Percentiles rank a stretch among this genome's conserved stretches.
Conservation (phyloP, 306 rosid species). For the Ziziphus jujuba region DNA sequence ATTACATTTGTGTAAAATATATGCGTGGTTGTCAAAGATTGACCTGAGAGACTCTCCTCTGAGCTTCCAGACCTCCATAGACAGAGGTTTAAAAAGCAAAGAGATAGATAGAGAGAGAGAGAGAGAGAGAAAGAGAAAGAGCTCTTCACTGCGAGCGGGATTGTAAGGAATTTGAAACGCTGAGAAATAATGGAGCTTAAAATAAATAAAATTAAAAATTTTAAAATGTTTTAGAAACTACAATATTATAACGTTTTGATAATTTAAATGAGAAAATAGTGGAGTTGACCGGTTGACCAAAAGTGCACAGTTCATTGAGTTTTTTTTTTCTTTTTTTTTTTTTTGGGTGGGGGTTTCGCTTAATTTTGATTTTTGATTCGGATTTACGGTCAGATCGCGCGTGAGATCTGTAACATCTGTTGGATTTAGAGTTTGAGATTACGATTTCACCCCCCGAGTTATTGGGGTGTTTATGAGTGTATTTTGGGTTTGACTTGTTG, state of each 20-base stretch:
- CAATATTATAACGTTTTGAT: background rate
- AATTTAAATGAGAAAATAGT: background rate
- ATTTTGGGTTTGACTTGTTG: background rate
- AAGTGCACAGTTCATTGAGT: constrained; percentile 1
- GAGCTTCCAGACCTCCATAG: constrained; percentile 38
- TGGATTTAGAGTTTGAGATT: background rate
- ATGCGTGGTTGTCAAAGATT: constrained; percentile 5
- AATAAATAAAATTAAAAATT: background rate
- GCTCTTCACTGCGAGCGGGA: constrained; percentile 25
- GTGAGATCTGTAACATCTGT: constrained; percentile 2
- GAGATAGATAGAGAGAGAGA: background rate
- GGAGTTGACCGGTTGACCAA: constrained; percentile 20
- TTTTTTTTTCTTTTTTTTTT: background rate
- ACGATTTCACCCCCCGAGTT: background rate
- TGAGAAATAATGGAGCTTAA: background rate
- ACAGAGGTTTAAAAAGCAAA: background rate
- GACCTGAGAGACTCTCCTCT: constrained; percentile 58
- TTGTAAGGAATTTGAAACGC: constrained; percentile 14
- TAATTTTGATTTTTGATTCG: background rate
- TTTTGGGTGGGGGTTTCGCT: background rate
- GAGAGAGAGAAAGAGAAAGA: background rate
- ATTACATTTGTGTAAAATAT: background rate
- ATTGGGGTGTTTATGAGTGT: background rate
- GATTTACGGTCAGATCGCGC: constrained; percentile 11
- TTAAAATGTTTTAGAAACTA: background rate